Conservation (phyloP, 805 yeast genomes). For the Wickerhamomyces canadensis region DNA sequence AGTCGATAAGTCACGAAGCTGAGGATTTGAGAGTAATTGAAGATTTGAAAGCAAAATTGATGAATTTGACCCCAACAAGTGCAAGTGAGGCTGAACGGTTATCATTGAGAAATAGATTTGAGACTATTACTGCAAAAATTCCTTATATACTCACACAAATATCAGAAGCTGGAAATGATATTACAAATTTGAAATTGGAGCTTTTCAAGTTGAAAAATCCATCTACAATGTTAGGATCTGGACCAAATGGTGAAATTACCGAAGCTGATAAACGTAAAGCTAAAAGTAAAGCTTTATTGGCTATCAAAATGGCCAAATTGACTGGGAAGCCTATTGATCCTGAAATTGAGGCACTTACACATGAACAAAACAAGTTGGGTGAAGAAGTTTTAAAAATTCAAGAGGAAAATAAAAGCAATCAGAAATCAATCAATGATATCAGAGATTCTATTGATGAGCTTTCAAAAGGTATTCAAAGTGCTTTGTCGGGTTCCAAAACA, state of each 20-base stretch:
- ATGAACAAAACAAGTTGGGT: slow-evolving; percentile 34
- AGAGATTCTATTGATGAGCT: slow-evolving; percentile 66
- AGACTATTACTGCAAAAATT: slow-evolving; percentile 32
- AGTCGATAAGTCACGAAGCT: slow-evolving; percentile 41
- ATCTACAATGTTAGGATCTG: slow-evolving; percentile 68
- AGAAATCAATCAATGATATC: slow-evolving; percentile 60
- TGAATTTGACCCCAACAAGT: slow-evolving; percentile 38
- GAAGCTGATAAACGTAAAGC: slow-evolving; percentile 78
- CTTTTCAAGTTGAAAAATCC: slow-evolving; percentile 64
- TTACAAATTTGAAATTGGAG: slow-evolving; percentile 61
- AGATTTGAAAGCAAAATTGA: slow-evolving; percentile 41
- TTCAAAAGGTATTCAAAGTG: slow-evolving; percentile 32
- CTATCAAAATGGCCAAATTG: slow-evolving; percentile 85
- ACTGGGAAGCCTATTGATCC: slow-evolving; percentile 65
- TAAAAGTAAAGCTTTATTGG: slow-evolving; percentile 67
- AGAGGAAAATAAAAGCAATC: slow-evolving; percentile 49
- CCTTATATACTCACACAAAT: slow-evolving; percentile 64
- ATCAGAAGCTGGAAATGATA: slow-evolving; percentile 54
- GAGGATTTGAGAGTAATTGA: slow-evolving; percentile 36
- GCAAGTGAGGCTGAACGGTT: slow-evolving; percentile 4
- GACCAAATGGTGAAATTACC: slow-evolving; percentile 80
- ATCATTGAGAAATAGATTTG: slow-evolving; percentile 23
- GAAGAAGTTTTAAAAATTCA: slow-evolving; percentile 46
- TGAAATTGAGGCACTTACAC: slow-evolving; percentile 28
- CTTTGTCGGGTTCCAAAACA: slow-evolving; percentile 14